Base-by-base conservation (phyloP, 1,284 basidiomycete species). In the Pseudozyma thailandica region DNA sequence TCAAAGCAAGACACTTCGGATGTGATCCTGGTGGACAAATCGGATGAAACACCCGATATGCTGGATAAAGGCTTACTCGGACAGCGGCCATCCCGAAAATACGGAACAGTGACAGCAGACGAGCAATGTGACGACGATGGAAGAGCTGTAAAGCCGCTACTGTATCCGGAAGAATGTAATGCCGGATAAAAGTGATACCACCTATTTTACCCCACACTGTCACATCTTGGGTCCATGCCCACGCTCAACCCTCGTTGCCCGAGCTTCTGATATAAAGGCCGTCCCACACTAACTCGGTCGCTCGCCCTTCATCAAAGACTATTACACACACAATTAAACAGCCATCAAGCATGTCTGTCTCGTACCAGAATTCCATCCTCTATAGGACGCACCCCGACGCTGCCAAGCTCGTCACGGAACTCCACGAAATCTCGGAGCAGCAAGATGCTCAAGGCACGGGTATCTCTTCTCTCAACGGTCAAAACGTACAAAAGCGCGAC, bases 361-460 rank as follows among this genome's bases (percentile, higher is more conserved):
- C 42, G 21, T 57, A 53, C 50, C 42, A 41, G 18, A 31, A 52
- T 7, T 53, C 54, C 37, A 57, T 57, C 54, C 61, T 64, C 15
- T 57, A 58, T 44, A 25, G 28, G 7, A 43, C 46, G 35, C 45
- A 63, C 25, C 54, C 54, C 8, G 49, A 47, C 7, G 56, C 47
- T 7, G 63, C 63, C 3, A 42, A 50, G 21, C 56, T 66, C 8
- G 56, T 66, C 16, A 66, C 47, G n/a, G 31, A 55, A 26, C 53
- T 68, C n/a, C 57, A 68, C 44, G 49, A 35, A 28, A 52, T 49
- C 12, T 68, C 64, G 21, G 52, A 60, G 46, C 45, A 56, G 50
- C 57, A 68, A 38, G 64, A 68, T 49, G 45, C 50, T 2, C 49
- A 60, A 35, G 64, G 64, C 30, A 58, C 53, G 3, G 64, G 64